Base-by-base conservation (phyloP, 2,329 filamentous ascomycete species). In the Tolypocladium capitatum region DNA sequence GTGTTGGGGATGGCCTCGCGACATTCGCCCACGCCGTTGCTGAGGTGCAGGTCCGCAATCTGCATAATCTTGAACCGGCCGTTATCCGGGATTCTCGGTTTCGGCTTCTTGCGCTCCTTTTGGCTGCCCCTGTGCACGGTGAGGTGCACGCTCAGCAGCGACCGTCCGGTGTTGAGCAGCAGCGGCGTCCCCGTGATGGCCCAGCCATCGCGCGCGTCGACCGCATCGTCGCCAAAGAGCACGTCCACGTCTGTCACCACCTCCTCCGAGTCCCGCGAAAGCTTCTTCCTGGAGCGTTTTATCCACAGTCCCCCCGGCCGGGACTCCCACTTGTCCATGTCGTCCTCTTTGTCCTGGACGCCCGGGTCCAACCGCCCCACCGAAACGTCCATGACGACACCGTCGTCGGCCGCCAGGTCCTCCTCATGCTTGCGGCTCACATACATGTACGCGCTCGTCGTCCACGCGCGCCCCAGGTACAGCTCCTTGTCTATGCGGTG, bases 51-150 rank as follows among this genome's bases (percentile, higher is more conserved):
- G 68, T 98, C 92, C n/a, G 89, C 85, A 48, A 94, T 73, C 67
- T 98, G 92, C 76, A 98, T 81, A 54, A 98, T 95, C 71, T 97
- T 97, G 72, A 97, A 97, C 57, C 84, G 88, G 30, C 91, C 92
- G 61, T 92, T 88, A 52, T 94, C 88, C 40, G 80, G 78, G 53
- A 98, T 87, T 49, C 86, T 80, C 11, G 84, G 86, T 35, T 80
- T 71, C 1, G 86, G 84, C 62, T 83, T 89, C 58, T 81, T 76
- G 33, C 74, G 64, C 54, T 82, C 78, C 21, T 72, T 69, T 21
- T 78, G 78, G 46, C 74, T 71, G 2, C 92, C 91, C 56, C 86
- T 78, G 45, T 87, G 80, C 45, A 96, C 74, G 27, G 81, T 94
- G 48, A 98, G 64, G 51, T 90, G 82, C 21, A 86, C 80, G 53